Evolutionary conservation across 2,329 filamentous ascomycete species (phyloP), one percentile per base, ranked within the genome.

Genomic region (Xylaria sp.): DNA sequence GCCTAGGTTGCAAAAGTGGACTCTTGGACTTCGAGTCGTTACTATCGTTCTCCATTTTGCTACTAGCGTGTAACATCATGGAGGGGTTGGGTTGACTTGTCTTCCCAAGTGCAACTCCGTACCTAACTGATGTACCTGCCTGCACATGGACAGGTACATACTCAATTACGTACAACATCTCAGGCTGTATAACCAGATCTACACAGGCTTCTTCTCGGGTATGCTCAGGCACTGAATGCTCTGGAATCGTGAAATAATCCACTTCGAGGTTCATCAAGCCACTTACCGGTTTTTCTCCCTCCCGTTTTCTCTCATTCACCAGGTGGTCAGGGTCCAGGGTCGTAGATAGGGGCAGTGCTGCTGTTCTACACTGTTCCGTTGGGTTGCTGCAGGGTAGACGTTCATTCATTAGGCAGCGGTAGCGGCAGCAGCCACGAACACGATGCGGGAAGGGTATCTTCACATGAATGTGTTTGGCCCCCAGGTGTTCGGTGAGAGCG

Each of bases 351-450:
- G 56, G 39, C 56, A 46, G 52, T 31, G 25, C 55, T 41, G 12
- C 9, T 48, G 7, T 48, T 57, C 33, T 41, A 46, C 39, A 46
- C 15, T 46, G 18, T 31, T 54, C 20, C n/a, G 7, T 13, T 33
- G 43, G 52, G n/a, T 55, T 39, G 52, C 48, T 41, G 51, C 39
- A 41, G 8, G 31, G 41, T 58, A n/a, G n/a, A n/a, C n/a, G n/a
- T 36, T 12, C 56, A 64, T 60, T 36, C 41, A 61, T 64, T 43
- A 63, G 67, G 54, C 58, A 63, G 58, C 48, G 49, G 51, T n/a
- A 36, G 33, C 33, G 33, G 33, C 8, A 36, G 31, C 33, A 10
- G 33, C 33, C 23, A 60, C 49, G 39, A 51, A 43, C 25, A 6
- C 31, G 54, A 54, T 63, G 46, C 31, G 46, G 49, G 12, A 61